Conservation (phyloP, 2,329 filamentous ascomycete species). For the Colletotrichum cereale region DNA sequence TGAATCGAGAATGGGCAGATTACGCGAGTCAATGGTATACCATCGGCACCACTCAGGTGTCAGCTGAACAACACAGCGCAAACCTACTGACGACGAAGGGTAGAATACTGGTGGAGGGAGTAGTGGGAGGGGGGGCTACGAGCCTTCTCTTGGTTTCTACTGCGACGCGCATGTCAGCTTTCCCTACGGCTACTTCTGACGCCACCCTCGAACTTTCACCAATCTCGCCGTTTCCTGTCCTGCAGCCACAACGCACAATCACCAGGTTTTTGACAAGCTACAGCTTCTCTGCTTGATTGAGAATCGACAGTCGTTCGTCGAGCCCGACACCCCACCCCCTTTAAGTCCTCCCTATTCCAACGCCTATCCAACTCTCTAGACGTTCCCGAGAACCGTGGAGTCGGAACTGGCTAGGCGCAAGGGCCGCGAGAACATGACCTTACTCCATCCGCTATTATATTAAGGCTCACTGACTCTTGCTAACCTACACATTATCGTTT, state of each 20-base stretch:
- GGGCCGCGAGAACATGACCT: not conserved
- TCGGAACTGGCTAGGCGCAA: conserved; percentile 22
- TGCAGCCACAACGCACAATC: conserved; percentile 15
- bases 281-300: not conserved
- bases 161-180: conserved; percentile 12
- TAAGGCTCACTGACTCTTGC: not conserved
- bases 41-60: not conserved
- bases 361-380: not conserved
- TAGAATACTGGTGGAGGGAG: not conserved
- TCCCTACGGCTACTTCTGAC: not conserved
- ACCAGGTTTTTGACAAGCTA: not conserved
- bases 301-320: not conserved
- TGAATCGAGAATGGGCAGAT: conserved; percentile 15
- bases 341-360: not conserved
- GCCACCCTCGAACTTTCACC: not conserved
- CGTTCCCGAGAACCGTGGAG: not conserved
- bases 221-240: not conserved
- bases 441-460: not conserved
- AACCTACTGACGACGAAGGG: not conserved
- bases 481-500: not conserved
- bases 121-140: not conserved
- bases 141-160: not conserved
- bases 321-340: not conserved
- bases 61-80: conserved; percentile 10
- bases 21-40: not conserved